Percentiles rank a stretch among this genome's conserved stretches.
Evolutionary conservation across 208 protist species (phyloP).

Genomic region (Leishmania guyanensis): DNA sequence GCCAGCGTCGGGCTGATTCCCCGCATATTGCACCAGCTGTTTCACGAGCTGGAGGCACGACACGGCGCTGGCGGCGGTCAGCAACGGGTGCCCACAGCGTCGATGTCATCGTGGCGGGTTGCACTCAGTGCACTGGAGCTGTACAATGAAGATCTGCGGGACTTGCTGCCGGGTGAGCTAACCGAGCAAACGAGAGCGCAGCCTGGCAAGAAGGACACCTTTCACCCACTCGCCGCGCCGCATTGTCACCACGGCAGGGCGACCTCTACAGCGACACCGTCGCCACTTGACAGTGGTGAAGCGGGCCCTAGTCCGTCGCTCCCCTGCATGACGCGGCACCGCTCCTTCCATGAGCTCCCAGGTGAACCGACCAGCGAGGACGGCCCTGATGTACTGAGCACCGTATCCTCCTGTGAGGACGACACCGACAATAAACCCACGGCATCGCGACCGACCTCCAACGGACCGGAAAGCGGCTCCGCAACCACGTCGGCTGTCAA

Average conservation of each 20-base stretch:
- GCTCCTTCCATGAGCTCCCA: too few relatives aligned
- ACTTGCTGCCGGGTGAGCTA: constrained; percentile 48
- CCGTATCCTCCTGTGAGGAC: background rate
- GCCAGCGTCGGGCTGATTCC: constrained; percentile 43
- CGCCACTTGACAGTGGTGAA: too few relatives aligned
- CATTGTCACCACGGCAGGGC: background rate
- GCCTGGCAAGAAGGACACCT: constrained; percentile 6
- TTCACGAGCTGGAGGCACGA: constrained; percentile 33
- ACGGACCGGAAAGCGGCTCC: background rate
- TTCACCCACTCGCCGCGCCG: background rate
- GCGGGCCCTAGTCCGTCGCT: too few relatives aligned
- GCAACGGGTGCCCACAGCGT: constrained; percentile 1
- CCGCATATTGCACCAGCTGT: constrained; percentile 50
- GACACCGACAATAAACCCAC: constrained; percentile 1
- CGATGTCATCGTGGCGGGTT: constrained; percentile 29
- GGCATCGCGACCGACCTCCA: constrained; percentile 14
- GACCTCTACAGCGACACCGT: background rate
- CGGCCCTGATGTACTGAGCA: too few relatives aligned
- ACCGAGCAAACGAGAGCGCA: background rate
- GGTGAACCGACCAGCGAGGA: constrained; percentile 6
- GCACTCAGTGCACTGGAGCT: constrained; percentile 70
- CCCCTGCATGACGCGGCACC: too few relatives aligned
- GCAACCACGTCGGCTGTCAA: background rate
- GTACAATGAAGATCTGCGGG: constrained; percentile 80
- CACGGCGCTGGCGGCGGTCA: constrained; percentile 4